Conservation (phyloP, 2,329 filamentous ascomycete species). For the Alternaria alternata region DNA sequence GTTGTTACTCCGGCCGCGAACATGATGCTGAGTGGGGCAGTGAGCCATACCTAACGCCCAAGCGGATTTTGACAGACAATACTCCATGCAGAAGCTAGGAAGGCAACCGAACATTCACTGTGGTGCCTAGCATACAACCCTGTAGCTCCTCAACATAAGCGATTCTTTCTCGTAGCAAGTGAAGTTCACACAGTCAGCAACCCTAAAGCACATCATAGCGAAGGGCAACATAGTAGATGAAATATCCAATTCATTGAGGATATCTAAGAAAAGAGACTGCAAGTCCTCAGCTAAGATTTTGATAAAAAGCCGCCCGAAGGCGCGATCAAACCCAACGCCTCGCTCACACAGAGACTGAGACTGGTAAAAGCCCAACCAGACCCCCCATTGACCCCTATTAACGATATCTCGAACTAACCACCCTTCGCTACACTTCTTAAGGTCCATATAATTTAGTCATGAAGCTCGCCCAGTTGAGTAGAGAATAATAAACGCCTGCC, state of each 20-base stretch:
- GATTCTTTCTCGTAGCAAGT: background rate
- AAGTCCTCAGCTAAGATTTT: background rate
- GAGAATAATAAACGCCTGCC: conserved; percentile 11
- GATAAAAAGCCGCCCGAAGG: background rate
- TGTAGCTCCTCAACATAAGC: background rate
- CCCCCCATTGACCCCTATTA: background rate
- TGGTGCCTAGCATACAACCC: background rate
- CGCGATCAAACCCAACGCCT: conserved; percentile 1
- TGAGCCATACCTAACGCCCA: background rate
- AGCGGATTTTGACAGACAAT: background rate
- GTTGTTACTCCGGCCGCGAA: background rate
- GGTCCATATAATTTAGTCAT: background rate
- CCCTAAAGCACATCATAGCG: background rate
- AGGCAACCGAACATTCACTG: background rate
- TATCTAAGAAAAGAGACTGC: background rate
- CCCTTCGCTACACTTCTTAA: background rate
- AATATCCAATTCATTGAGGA: background rate
- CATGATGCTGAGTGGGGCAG: background rate
- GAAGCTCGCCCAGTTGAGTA: background rate
- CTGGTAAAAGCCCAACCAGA: background rate
- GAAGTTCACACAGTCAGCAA: background rate
- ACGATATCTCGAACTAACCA: background rate
- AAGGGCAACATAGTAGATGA: background rate
- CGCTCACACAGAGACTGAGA: background rate
- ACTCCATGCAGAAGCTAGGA: background rate